phyloP scores from a whole-genome alignment of 2,329 filamentous ascomycete genomes.

The Ceratocystis ficicola region DNA sequence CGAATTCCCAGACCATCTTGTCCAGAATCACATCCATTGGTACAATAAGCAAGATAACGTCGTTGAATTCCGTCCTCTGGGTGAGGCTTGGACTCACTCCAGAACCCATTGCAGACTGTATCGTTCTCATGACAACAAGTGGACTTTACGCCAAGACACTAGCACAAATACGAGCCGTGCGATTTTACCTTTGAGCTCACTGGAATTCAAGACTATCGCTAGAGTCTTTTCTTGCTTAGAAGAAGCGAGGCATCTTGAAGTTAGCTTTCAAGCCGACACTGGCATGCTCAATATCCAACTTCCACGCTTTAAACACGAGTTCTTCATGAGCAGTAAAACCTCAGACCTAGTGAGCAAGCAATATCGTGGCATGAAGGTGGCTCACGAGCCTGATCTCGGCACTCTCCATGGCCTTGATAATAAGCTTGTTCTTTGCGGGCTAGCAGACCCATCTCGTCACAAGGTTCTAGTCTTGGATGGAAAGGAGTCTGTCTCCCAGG shows the following conservation, averaged over 20 bases:
- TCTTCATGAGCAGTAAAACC: conserved; percentile 32
- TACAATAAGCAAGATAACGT: conserved; percentile 27
- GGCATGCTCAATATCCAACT: conserved; percentile 33
- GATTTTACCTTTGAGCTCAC: background rate
- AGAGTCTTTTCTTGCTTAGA: background rate
- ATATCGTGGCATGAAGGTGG: conserved; percentile 39
- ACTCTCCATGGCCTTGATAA: conserved; percentile 39
- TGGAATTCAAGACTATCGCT: background rate
- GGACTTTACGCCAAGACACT: conserved; percentile 23
- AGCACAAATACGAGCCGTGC: background rate
- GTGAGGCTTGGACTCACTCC: conserved; percentile 26
- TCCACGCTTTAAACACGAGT: conserved; percentile 35
- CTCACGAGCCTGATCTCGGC: conserved; percentile 35
- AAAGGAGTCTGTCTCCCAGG: background rate
- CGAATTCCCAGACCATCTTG: conserved; percentile 30
- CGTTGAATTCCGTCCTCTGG: conserved; percentile 29
- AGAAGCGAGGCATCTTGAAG: background rate
- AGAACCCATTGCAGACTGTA: conserved; percentile 25
- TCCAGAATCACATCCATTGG: conserved; percentile 38
- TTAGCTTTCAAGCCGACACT: background rate
- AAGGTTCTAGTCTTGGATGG: conserved; percentile 29
- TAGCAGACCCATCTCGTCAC: conserved; percentile 25
- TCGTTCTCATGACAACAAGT: conserved; percentile 13
- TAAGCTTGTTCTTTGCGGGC: conserved; percentile 36
- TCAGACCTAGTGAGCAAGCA: conserved; percentile 35